Evolutionary conservation across 2,329 filamentous ascomycete genomes (phyloP).

Genomic region (Paecilomyces fulvus): DNA sequence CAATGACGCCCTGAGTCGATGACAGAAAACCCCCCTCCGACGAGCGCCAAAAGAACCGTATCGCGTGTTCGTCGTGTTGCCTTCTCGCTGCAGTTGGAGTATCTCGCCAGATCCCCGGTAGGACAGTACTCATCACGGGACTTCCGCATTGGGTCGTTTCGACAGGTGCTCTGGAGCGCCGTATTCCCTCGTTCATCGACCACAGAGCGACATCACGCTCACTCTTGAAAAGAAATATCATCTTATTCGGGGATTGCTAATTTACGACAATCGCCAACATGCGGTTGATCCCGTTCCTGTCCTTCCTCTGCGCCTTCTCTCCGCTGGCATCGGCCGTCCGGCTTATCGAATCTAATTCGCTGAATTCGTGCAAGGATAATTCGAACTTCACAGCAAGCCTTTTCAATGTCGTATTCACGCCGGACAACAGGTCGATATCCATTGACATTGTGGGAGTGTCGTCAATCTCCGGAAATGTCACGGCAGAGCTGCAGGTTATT

Average conservation of each 20-base stretch:
- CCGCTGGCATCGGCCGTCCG: constrained; percentile 51
- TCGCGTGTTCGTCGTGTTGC: background rate
- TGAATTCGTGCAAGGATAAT: constrained; percentile 76
- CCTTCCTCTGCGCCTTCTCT: constrained; percentile 26
- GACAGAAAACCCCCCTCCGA: background rate
- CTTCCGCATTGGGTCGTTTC: constrained; percentile 28
- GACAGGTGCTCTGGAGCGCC: constrained; percentile 27
- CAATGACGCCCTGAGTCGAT: background rate
- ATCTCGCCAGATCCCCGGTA: background rate
- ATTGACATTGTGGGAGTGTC: constrained; percentile 76
- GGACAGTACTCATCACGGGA: constrained; percentile 5
- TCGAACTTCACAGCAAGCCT: constrained; percentile 80
- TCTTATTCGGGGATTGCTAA: constrained; percentile 21
- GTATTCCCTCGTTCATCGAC: constrained; percentile 9
- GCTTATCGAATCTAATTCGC: constrained; percentile 70
- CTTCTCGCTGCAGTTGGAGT: background rate
- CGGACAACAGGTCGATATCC: constrained; percentile 59
- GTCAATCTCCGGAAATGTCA: constrained; percentile 72
- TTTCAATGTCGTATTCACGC: constrained; percentile 66
- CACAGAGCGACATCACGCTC: background rate
- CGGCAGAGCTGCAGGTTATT: constrained; percentile 64
- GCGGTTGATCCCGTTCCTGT: constrained; percentile 24
- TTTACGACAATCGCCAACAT: constrained; percentile 16
- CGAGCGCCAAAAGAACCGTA: background rate
- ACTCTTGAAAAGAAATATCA: background rate